These are phyloP conservation scores for Rhizopus stolonifer DNA, from an alignment of 371 early-diverging fungal species.

Conservation along the genomic window DNA sequence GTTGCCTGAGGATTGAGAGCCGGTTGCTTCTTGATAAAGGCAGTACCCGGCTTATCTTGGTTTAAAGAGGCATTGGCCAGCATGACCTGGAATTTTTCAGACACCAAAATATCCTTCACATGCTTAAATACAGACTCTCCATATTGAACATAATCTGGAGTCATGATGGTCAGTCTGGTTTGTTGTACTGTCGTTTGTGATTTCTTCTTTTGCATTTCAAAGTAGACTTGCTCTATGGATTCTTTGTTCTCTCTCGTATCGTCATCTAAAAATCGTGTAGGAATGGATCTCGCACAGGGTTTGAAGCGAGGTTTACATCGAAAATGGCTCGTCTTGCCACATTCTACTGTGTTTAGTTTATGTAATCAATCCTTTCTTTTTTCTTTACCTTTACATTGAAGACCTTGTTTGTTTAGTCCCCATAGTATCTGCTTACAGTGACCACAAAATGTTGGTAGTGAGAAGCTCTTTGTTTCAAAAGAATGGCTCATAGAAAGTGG, in stretches of 20 bases:
- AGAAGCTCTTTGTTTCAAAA: constrained; percentile 20
- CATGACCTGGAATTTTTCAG: constrained; percentile 34
- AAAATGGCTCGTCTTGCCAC: constrained; percentile 17
- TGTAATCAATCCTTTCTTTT: not conserved
- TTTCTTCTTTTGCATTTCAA: not conserved
- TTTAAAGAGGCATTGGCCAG: constrained; percentile 35
- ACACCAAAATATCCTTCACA: constrained; percentile 14
- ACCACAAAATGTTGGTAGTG: constrained; percentile 21
- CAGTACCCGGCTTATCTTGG: constrained; percentile 27
- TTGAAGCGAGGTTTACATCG: constrained; percentile 8
- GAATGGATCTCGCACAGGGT: constrained; percentile 4
- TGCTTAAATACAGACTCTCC: constrained; percentile 9
- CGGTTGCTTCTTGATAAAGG: constrained; percentile 33
- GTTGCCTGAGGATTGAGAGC: constrained; percentile 41
- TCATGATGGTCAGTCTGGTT: not conserved
- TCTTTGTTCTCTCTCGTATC: constrained; percentile 4
- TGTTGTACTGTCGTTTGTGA: not conserved
- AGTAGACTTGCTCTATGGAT: not conserved
- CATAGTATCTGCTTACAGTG: constrained; percentile 21
- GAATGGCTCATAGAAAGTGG: constrained; percentile 15
- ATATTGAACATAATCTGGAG: not conserved
- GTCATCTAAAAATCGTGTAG: constrained; percentile 10
- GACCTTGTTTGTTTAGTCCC: constrained; percentile 23
- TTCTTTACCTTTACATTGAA: constrained; percentile 20
- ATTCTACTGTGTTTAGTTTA: constrained; percentile 6